phyloP scores from a whole-genome alignment of 176 grass and related monocot genomes.

The Juncus effusus region DNA sequence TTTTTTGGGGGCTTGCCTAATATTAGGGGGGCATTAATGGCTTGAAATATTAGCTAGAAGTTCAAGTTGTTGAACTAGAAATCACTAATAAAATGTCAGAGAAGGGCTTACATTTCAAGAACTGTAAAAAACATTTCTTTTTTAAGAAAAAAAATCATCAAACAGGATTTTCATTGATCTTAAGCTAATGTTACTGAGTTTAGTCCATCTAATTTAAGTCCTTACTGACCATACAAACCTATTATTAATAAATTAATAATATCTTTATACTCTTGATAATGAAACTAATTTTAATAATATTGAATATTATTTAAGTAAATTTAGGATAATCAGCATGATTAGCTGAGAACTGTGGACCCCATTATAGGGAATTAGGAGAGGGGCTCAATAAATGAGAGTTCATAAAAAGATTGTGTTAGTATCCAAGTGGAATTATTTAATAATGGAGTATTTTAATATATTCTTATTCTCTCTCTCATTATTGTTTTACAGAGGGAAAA shows the following conservation, averaged over 20 bases:
- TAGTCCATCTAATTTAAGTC: too few relatives aligned
- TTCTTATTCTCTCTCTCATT: neutral
- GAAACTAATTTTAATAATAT: too few relatives aligned
- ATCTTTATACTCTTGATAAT: too few relatives aligned
- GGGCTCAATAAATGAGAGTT: too few relatives aligned
- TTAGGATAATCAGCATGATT: neutral
- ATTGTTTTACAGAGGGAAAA: neutral
- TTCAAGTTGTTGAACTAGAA: constrained; percentile 8
- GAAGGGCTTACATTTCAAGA: constrained; percentile 1
- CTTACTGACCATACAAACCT: too few relatives aligned
- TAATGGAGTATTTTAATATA: neutral
- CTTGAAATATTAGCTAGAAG: constrained; percentile 9
- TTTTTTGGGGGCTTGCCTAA: too few relatives aligned
- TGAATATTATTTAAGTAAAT: too few relatives aligned
- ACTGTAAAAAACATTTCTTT: neutral
- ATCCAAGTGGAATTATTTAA: too few relatives aligned
- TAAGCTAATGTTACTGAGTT: too few relatives aligned
- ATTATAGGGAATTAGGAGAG: too few relatives aligned
- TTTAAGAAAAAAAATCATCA: neutral
- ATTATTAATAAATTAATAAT: too few relatives aligned
- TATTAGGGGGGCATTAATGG: neutral
- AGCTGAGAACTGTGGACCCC: neutral
- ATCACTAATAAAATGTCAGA: neutral
- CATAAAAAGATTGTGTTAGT: too few relatives aligned
- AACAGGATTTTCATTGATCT: neutral